phyloP scores from a whole-genome alignment of 257 asterid species.

The Leptodermis oblonga region DNA sequence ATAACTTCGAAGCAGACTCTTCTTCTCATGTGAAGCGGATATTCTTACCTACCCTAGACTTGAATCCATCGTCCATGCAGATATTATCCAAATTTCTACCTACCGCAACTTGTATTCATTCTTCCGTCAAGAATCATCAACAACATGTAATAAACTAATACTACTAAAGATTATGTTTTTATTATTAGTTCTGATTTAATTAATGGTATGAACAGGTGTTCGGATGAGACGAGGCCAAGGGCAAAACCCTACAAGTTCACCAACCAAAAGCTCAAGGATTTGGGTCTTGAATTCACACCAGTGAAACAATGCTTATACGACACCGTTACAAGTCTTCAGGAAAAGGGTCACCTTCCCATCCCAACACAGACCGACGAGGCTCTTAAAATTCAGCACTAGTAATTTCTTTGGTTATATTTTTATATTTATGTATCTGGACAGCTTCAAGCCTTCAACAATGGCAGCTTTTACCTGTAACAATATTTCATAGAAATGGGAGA shows the following conservation, averaged over 20 bases:
- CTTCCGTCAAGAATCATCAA: too few species aligned
- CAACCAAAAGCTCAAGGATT: slow-evolving; percentile 74
- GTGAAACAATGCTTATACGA: slow-evolving; percentile 74
- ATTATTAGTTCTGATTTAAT: too few species aligned
- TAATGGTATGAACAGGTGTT: slow-evolving; percentile 57
- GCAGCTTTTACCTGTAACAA: not conserved
- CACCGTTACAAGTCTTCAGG: slow-evolving; percentile 78
- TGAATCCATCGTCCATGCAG: not conserved
- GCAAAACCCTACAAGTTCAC: slow-evolving; percentile 75
- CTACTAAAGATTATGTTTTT: too few species aligned
- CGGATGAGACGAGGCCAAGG: slow-evolving; percentile 72
- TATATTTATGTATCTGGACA: not conserved
- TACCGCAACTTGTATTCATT: not conserved
- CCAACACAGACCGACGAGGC: slow-evolving; percentile 54
- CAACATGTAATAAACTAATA: too few species aligned
- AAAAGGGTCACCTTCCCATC: slow-evolving; percentile 69
- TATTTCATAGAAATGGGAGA: slow-evolving; percentile 2
- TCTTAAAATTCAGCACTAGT: slow-evolving; percentile 38
- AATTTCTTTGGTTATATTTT: not conserved
- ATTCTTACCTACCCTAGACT: slow-evolving; percentile 13
- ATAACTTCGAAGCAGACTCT: not conserved
- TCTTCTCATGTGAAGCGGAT: too few species aligned
- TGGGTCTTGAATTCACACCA: slow-evolving; percentile 78
- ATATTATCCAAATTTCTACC: not conserved
- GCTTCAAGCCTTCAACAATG: not conserved